phyloP scores from a whole-genome alignment of 768 basidiomycete genomes.

The Calocybe cyanea region DNA sequence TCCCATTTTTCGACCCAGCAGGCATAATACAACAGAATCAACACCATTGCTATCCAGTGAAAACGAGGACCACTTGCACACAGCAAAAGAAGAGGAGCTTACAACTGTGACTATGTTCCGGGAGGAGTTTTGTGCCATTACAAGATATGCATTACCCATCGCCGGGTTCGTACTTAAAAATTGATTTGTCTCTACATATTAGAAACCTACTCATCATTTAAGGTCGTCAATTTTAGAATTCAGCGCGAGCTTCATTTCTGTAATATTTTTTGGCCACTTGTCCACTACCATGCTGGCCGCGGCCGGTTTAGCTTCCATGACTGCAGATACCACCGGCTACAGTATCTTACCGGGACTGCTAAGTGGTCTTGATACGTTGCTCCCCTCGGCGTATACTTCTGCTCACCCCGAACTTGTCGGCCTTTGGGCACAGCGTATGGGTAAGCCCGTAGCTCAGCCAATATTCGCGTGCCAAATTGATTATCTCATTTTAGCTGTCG shows the following conservation, averaged over 20 bases:
- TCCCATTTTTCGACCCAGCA: too few relatives aligned
- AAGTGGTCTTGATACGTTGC: constrained; percentile 86
- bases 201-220: not conserved
- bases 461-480: too few relatives aligned
- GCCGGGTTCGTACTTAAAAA: constrained; percentile 1
- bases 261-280: constrained; percentile 85
- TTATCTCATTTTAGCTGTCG: too few relatives aligned
- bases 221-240: constrained; percentile 83
- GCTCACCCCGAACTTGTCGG: constrained; percentile 81
- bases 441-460: constrained; percentile 29
- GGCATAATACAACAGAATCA: too few relatives aligned
- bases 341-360: constrained; percentile 78
- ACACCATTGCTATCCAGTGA: too few relatives aligned
- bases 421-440: constrained; percentile 86
- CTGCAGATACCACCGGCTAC: constrained; percentile 68
- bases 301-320: constrained; percentile 71
- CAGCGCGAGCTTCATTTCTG: constrained; percentile 77
- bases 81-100: too few relatives aligned
- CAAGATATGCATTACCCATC: constrained; percentile 9
- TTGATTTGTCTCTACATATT: not conserved
- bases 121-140: constrained; percentile 11
- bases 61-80: too few relatives aligned
- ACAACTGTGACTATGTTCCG: not conserved
- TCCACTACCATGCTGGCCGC: constrained; percentile 88
- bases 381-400: constrained; percentile 94